Evolutionary conservation across 2,329 filamentous ascomycete species (phyloP).

Genomic region (Talaromyces rugulosus): DNA sequence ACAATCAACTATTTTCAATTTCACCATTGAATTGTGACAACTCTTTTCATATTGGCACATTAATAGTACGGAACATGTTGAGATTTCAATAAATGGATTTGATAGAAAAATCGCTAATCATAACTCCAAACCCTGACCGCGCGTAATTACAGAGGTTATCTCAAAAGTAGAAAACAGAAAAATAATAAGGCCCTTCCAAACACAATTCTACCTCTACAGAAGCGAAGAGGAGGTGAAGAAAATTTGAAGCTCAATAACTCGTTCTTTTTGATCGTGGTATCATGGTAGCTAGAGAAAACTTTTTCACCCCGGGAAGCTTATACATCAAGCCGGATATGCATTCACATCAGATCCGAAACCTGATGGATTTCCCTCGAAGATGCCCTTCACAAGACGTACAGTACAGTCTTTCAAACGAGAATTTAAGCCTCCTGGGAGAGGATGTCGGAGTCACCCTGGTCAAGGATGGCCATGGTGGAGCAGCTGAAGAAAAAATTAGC

Average conservation of each 20-base stretch:
- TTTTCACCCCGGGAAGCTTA: neutral
- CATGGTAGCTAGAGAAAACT: neutral
- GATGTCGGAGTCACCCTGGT: conserved; percentile 98
- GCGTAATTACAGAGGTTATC: neutral
- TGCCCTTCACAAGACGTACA: neutral
- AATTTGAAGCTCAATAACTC: conserved; percentile 1
- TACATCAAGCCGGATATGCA: neutral
- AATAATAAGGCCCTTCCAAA: neutral
- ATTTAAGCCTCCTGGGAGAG: conserved; percentile 42
- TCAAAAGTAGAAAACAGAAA: neutral
- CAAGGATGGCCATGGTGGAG: conserved; percentile 94
- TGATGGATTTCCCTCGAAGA: neutral
- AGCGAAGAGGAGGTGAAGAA: neutral
- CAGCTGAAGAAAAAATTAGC: conserved; percentile 41
- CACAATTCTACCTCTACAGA: neutral
- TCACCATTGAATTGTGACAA: neutral
- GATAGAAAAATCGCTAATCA: neutral
- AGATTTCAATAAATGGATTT: neutral
- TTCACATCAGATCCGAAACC: neutral
- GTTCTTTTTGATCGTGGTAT: neutral
- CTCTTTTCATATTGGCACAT: too few species aligned
- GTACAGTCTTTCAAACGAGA: neutral
- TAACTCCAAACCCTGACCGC: neutral
- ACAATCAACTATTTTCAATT: conserved; percentile 11
- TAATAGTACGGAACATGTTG: neutral